Conservation (phyloP, 2,329 filamentous ascomycete genomes). For the Cyanodermella asteris region DNA sequence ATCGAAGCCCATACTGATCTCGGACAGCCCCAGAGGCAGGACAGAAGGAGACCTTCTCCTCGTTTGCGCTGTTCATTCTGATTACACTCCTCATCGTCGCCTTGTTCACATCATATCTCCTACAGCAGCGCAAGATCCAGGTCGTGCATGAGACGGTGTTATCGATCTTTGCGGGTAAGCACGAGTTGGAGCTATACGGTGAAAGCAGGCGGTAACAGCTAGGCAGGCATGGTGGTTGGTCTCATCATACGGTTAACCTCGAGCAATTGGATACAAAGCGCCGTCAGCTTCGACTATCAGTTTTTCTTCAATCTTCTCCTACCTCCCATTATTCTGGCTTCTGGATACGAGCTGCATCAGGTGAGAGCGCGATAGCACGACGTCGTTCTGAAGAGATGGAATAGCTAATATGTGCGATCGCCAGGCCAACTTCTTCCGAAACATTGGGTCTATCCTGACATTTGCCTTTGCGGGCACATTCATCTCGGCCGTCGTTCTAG, state of each 20-base stretch:
- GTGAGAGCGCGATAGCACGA: constrained; percentile 14
- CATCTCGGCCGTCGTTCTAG: constrained; percentile 87
- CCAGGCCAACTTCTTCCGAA: constrained; percentile 87
- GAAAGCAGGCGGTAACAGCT: no score
- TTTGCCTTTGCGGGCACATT: constrained; percentile 97
- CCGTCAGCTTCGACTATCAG: constrained; percentile 93
- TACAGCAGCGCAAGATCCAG: constrained; percentile 92
- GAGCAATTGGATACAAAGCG: constrained; percentile 64
- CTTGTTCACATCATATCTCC: constrained; percentile 89
- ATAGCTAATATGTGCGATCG: constrained; percentile 3
- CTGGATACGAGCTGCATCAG: constrained; percentile 92
- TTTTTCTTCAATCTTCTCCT: constrained; percentile 98
- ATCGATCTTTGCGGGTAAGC: constrained; percentile 79
- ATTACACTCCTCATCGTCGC: constrained; percentile 85
- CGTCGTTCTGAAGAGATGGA: background rate
- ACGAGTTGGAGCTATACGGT: background rate
- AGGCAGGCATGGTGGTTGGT: constrained; percentile 76
- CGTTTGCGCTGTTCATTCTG: constrained; percentile 93
- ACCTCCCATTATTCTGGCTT: constrained; percentile 93
- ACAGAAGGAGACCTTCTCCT: constrained; percentile 83
- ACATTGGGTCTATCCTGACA: constrained; percentile 89
- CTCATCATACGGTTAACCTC: constrained; percentile 65
- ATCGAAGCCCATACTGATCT: constrained; percentile 7
- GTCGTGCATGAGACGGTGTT: constrained; percentile 95
- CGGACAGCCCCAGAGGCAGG: constrained; percentile 52